These are phyloP conservation scores for Suhomyces chickasaworum DNA, from an alignment of 1,139 yeast genomes.

Conservation along the genomic window DNA sequence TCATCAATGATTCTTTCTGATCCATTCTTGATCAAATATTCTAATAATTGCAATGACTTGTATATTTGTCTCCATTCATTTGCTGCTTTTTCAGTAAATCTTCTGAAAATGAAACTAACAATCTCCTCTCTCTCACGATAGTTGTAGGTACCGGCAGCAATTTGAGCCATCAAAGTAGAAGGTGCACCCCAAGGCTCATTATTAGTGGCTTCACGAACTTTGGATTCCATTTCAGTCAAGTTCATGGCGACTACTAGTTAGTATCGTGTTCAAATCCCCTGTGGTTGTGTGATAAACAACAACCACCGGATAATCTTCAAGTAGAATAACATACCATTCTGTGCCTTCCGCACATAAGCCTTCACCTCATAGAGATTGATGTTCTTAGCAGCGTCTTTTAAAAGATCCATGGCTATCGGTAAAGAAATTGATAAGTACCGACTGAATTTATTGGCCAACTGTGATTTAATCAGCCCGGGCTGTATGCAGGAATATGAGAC, in stretches of 20 bases:
- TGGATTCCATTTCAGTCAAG: slow-evolving; percentile 93
- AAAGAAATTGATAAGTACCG: slow-evolving; percentile 3
- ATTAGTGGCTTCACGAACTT: slow-evolving; percentile 96
- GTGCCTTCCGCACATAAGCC: slow-evolving; percentile 97
- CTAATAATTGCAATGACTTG: slow-evolving; percentile 88
- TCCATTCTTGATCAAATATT: slow-evolving; percentile 88
- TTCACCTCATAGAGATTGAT: slow-evolving; percentile 91
- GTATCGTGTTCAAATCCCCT: slow-evolving; percentile 7
- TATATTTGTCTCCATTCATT: slow-evolving; percentile 98
- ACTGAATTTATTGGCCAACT: slow-evolving; percentile 12
- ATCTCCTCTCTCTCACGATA: slow-evolving; percentile 81
- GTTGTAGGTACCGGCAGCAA: slow-evolving; percentile 92
- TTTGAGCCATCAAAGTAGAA: slow-evolving; percentile 86
- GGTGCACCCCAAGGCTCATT: slow-evolving; percentile 99
- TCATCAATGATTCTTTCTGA: slow-evolving; percentile 95
- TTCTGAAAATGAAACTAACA: slow-evolving; percentile 66
- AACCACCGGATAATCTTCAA: background rate
- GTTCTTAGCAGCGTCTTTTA: slow-evolving; percentile 76
- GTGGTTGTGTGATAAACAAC: background rate
- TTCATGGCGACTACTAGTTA: slow-evolving; percentile 68
- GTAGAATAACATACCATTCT: slow-evolving; percentile 59
- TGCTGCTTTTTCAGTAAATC: slow-evolving; percentile 93
- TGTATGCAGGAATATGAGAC: slow-evolving; percentile 10
- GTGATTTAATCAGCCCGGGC: slow-evolving; percentile 4
- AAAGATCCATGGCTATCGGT: slow-evolving; percentile 53